Base-by-base conservation (phyloP, 1,284 basidiomycete genomes). In the Flammula alnicola region DNA sequence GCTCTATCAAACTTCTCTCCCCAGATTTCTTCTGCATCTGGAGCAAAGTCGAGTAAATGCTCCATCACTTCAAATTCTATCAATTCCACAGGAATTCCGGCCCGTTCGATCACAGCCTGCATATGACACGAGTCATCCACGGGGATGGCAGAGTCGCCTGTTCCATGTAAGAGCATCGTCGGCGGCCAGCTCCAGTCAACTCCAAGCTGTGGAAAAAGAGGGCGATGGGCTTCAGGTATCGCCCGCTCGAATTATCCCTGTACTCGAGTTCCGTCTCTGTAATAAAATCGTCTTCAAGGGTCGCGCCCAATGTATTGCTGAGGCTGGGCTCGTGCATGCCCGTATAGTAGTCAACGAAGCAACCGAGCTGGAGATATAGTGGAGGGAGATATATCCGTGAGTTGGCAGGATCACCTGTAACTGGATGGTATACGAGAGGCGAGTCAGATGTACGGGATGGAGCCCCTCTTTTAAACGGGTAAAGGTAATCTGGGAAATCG, bases 261-360 rank as follows among this genome's bases (percentile, higher is more conserved):
- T n/a, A n/a, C n/a, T n/a, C n/a, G n/a, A n/a, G n/a, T n/a, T n/a
- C n/a, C 27, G 5, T 37, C 33, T 32, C 10, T 10, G 22, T 46
- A 26, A 31, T 32, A 23, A 11, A 19, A 20, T 52, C 41, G 16
- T 44, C 43, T 12, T 54, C 39, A 12, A 70, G 59, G 3, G 62
- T 54, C 5, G 61, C 52, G 1, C 76, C 70, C 5, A 85, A 67
- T 3, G 51, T 27, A 0, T 40, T 55, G 52, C 81, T 85, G 11
- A 86, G 61, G 54, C 81, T 81, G 3, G 80, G 77, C 5, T 70
- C 66, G 56, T 84, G 76, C 19, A 65, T 60, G 8, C 83, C 84
- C 0, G 83, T 82, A 56, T 77, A 79, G 57, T 86, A 86, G 62
- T 87, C 84, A 2, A 86, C 62, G 44, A 70, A 80, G 1, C 62